Percentiles rank a stretch among this genome's conserved stretches.
phyloP scores from a whole-genome alignment of 2,329 filamentous ascomycete genomes.

The Sporothrix mexicana region DNA sequence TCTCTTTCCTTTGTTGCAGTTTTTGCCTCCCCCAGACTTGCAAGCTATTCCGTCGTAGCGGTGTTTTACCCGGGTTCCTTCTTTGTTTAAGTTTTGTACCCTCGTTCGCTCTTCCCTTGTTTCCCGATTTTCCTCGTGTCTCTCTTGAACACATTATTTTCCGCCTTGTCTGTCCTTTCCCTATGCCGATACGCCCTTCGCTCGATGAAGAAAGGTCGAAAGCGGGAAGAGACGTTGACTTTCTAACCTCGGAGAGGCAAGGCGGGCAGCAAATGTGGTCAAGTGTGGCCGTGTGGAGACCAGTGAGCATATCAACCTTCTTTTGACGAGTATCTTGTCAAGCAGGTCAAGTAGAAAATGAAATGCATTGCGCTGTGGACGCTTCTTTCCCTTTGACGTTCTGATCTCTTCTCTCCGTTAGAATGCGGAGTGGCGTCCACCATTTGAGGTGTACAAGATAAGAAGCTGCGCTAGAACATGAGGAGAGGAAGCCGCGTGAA shows the following conservation, averaged over 20 bases:
- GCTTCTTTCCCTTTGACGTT: no score
- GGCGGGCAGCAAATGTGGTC: slow-evolving; percentile 25
- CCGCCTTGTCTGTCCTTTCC: slow-evolving; percentile 7
- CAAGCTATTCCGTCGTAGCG: no score
- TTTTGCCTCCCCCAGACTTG: slow-evolving; percentile 21
- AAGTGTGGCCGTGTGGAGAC: slow-evolving; percentile 16
- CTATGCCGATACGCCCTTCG: slow-evolving; percentile 35
- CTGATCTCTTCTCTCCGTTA: not conserved
- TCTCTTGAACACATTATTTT: not conserved
- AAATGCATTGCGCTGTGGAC: not conserved
- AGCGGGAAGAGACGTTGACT: slow-evolving; percentile 36
- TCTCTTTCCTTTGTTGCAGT: not conserved
- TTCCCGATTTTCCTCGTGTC: slow-evolving; percentile 10
- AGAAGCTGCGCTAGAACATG: not conserved
- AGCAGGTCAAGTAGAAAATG: not conserved
- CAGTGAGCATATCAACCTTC: not conserved
- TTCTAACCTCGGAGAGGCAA: slow-evolving; percentile 37
- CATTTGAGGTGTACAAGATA: not conserved
- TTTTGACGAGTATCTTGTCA: not conserved
- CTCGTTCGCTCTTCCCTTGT: not conserved
- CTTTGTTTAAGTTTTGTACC: not conserved
- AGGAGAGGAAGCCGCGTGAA: not conserved
- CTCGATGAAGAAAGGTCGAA: slow-evolving; percentile 38
- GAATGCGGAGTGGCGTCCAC: not conserved
- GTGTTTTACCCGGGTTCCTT: slow-evolving; percentile 5